Base-by-base conservation (phyloP, 108 stramenopile species). In the Tribonema minus region DNA sequence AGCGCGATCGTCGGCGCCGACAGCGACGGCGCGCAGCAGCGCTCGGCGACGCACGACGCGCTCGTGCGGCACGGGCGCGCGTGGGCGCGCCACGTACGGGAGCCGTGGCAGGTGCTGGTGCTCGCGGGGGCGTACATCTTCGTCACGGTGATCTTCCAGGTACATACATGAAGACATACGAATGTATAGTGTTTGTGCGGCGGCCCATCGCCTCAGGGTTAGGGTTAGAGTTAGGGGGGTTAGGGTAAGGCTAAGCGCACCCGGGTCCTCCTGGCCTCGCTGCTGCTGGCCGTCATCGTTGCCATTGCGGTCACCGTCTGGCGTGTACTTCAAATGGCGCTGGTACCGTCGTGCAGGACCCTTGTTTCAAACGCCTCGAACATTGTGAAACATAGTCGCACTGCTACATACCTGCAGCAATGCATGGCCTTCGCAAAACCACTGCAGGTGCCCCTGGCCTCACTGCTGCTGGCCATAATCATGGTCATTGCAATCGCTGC, bases 41-140 rank as follows among this genome's bases (percentile, higher is more conserved):
- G 20, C 15, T 54, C 46, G 20, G 46, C 46, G 46, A 54, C 20
- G 20, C 46, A 54, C 20, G 46, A 54, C 20, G 15, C 3, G 28
- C 65, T 80, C n/a, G 61, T 71, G 30, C 3, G 61, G 40, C 61
- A 61, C n/a, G 79, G 79, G 20, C 9, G 20, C 3, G 7, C 2
- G 6, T 80, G 79, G 79, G 69, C 70, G 36, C 9, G 3, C 3
- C 79, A 80, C 70, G 67, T 80, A 7, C 2, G 2, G 35, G 79
- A 80, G 26, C 15, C 79, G n/a, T 80, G 79, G 79, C 35, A 64
- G 36, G 67, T 80, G 64, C 5, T 80, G 64, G 65, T 80, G 2
- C 20, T 36, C 15, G 79, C 33, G 6, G 79, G 37, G 6, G 31
- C 35, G 3, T 80, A 80, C 67, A 28, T 80, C 60, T 33, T 72